Evolutionary conservation across 2,329 filamentous ascomycete species (phyloP), one percentile per base, ranked within the genome.

Genomic region (Biscogniauxia marginata): DNA sequence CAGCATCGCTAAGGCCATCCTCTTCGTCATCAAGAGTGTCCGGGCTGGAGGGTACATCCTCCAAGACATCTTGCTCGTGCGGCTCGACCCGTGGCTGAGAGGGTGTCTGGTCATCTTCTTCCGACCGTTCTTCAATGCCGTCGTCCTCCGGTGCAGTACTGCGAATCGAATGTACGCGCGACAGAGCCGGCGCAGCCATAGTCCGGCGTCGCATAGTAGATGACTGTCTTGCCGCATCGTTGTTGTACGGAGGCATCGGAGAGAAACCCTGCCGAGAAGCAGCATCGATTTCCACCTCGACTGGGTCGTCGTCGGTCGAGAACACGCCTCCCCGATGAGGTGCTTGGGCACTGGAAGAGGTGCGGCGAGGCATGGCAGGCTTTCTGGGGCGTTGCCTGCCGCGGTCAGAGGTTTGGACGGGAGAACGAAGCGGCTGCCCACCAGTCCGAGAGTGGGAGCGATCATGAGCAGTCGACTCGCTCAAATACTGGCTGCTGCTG

Each of bases 321-420:
- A 96, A 98, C 58, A 93, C 81, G 60, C 90, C 89, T 24, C 93
- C 90, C 53, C 91, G 88, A 70, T 93, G 85, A 2, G 91, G 92
- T 44, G 85, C 85, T 66, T 85, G 80, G 7, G 73, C 74, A 55
- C 84, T 90, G 21, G 91, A 91, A 1, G 91, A 93, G 56, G 87
- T 80, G 59, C 91, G 87, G 64, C 91, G 87, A 56, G 83, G 73
- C 73, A 93, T 84, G 9, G 83, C 75, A 18, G 91, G 91, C 71
- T 93, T 96, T 70, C 84, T 86, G 13, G 86, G 79, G 62, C 82
- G 79, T 21, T 73, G 71, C 47, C 79, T 79, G 59, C 78, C 75
- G 63, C 80, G 77, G 53, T 84, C 81, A 55, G 76, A 67, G 46
- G 72, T 70, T 63, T 77, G 60, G 67, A 78, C 67, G 52, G 79